Percentiles rank a stretch among this genome's conserved stretches.
Evolutionary conservation across 306 rosid species (phyloP).

Genomic region (Vigna unguiculata): DNA sequence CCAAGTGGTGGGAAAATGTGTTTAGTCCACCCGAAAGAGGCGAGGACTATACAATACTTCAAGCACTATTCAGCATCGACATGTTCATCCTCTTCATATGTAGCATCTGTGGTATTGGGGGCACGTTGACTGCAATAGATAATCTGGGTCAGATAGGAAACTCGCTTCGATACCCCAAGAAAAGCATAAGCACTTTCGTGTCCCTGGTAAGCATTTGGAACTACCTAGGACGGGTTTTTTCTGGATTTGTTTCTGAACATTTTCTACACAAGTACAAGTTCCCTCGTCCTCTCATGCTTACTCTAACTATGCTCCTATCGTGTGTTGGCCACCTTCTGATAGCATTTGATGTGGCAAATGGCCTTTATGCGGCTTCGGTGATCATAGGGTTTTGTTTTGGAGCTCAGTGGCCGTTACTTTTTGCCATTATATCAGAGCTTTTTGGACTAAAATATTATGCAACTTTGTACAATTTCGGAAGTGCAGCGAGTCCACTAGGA

Average conservation of each 20-base stretch:
- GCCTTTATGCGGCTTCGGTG: slow-evolving; percentile 64
- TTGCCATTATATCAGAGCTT: slow-evolving; percentile 78
- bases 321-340: slow-evolving; percentile 65
- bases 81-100: slow-evolving; percentile 58
- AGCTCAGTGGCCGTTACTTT: slow-evolving; percentile 84
- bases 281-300: slow-evolving; percentile 64
- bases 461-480: slow-evolving; percentile 79
- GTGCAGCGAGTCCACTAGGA: slow-evolving; percentile 75
- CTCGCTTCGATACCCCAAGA: slow-evolving; percentile 55
- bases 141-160: slow-evolving; percentile 73
- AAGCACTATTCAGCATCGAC: slow-evolving; percentile 69
- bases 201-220: slow-evolving; percentile 72
- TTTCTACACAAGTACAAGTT: slow-evolving; percentile 47
- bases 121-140: slow-evolving; percentile 63
- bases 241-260: slow-evolving; percentile 63
- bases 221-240: slow-evolving; percentile 58
- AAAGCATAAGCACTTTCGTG: slow-evolving; percentile 65
- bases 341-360: slow-evolving; percentile 53
- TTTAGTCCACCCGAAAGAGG: slow-evolving; percentile 65
- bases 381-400: slow-evolving; percentile 82
- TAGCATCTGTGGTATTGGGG: slow-evolving; percentile 67
- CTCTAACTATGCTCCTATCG: slow-evolving; percentile 49
- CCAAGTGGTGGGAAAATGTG: slow-evolving; percentile 54
- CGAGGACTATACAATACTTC: slow-evolving; percentile 72
- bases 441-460: slow-evolving; percentile 86